Conservation (phyloP, 2,329 filamentous ascomycete species). For the Ceratocystis variospora region DNA sequence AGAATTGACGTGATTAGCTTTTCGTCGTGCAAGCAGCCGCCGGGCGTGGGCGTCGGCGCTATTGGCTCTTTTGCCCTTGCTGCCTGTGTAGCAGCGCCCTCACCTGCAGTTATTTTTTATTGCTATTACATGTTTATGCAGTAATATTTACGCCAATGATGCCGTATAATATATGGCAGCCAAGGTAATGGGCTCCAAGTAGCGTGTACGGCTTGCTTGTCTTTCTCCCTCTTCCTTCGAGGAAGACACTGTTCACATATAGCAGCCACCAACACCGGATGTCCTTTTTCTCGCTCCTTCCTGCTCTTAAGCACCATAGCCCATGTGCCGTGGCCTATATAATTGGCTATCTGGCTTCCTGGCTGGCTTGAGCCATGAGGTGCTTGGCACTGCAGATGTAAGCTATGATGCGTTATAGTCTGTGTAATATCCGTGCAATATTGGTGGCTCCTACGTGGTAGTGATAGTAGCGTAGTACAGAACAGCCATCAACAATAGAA, state of each 20-base stretch:
- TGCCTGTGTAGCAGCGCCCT: not conserved
- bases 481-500: not conserved
- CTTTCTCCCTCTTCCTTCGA: not conserved
- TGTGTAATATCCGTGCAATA: too few relatives aligned
- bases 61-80: not conserved
- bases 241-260: too few relatives aligned
- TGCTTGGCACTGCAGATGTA: not conserved
- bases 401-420: too few relatives aligned
- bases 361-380: not conserved
- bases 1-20: not conserved
- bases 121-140: too few relatives aligned
- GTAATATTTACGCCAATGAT: too few relatives aligned
- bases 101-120: not conserved
- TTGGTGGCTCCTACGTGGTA: too few relatives aligned
- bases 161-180: too few relatives aligned
- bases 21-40: not conserved
- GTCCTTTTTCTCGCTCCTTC: too few relatives aligned
- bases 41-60: not conserved
- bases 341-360: not conserved
- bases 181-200: too few relatives aligned
- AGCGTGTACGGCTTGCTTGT: not conserved
- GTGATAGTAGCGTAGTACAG: constrained; percentile 3
- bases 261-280: too few relatives aligned
- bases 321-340: not conserved
- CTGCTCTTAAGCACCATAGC: too few relatives aligned